These are phyloP conservation scores for Xylaria acuta DNA, from an alignment of 495 filamentous ascomycete genomes.

Conservation along the genomic window DNA sequence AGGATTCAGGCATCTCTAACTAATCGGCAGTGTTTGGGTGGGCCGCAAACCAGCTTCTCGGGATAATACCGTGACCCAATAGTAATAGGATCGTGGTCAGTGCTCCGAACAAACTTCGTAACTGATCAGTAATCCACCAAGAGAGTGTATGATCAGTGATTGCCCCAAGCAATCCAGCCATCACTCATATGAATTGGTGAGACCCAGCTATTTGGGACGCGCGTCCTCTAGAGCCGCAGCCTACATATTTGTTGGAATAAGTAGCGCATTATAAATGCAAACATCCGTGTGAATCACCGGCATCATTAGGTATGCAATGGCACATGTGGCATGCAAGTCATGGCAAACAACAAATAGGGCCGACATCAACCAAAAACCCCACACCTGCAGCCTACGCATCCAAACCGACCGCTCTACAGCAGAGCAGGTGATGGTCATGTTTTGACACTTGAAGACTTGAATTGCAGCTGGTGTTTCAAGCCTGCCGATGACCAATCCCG, in stretches of 20 bases:
- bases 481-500: not conserved
- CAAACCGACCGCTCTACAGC: not conserved
- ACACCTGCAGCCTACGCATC: not conserved
- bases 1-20: not conserved
- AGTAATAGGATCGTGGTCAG: not conserved
- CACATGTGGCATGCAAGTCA: not conserved
- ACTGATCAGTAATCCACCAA: not conserved
- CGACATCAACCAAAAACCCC: not conserved
- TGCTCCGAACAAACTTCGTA: not conserved
- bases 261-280: not conserved
- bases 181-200: not conserved
- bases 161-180: not conserved
- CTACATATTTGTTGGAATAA: not conserved
- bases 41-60: not conserved
- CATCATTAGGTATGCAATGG: not conserved
- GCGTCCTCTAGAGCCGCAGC: not conserved
- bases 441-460: not conserved
- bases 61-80: not conserved
- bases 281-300: not conserved
- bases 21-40: not conserved
- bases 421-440: not conserved
- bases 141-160: not conserved
- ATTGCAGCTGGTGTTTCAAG: not conserved
- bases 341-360: constrained; percentile 3
- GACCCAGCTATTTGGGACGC: not conserved